phyloP scores from a whole-genome alignment of 495 filamentous ascomycete species.

The Peziza echinospora region DNA sequence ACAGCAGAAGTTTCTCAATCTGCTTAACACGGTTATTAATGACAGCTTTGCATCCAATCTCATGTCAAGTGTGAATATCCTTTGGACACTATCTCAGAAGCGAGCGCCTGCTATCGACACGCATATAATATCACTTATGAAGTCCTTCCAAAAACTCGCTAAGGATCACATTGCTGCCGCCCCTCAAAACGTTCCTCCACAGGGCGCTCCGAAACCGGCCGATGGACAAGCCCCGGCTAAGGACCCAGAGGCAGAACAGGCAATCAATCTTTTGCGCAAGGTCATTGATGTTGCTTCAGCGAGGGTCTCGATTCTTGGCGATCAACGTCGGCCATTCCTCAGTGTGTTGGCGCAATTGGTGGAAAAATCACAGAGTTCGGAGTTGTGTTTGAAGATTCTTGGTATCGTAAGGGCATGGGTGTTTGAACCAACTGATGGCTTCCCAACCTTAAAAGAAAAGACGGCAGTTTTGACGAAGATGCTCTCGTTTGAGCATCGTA shows the following conservation, averaged over 20 bases:
- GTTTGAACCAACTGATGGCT: conserved; percentile 76
- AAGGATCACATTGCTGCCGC: conserved; percentile 68
- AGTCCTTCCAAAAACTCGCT: conserved; percentile 78
- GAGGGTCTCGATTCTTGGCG: conserved; percentile 82
- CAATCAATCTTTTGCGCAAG: conserved; percentile 74
- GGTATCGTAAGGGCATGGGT: conserved; percentile 92
- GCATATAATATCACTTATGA: conserved; percentile 76
- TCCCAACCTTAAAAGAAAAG: conserved; percentile 94
- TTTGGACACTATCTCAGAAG: conserved; percentile 73
- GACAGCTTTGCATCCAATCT: conserved; percentile 61
- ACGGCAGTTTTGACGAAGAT: conserved; percentile 94
- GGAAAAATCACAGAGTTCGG: conserved; percentile 69
- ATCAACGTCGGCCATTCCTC: conserved; percentile 76
- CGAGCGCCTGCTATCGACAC: conserved; percentile 69
- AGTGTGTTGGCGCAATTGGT: conserved; percentile 86
- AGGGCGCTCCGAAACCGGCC: conserved; percentile 5
- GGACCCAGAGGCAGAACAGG: conserved; percentile 38
- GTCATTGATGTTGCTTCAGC: conserved; percentile 76
- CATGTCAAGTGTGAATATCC: conserved; percentile 67
- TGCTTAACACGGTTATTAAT: conserved; percentile 57
- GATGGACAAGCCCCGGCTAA: conserved; percentile 17
- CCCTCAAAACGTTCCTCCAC: conserved; percentile 22
- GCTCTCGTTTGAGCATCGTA: conserved; percentile 72
- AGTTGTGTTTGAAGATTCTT: conserved; percentile 74
- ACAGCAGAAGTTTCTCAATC: conserved; percentile 58